phyloP scores from a whole-genome alignment of 805 yeast species.

The Nakazawaea pomicola region DNA sequence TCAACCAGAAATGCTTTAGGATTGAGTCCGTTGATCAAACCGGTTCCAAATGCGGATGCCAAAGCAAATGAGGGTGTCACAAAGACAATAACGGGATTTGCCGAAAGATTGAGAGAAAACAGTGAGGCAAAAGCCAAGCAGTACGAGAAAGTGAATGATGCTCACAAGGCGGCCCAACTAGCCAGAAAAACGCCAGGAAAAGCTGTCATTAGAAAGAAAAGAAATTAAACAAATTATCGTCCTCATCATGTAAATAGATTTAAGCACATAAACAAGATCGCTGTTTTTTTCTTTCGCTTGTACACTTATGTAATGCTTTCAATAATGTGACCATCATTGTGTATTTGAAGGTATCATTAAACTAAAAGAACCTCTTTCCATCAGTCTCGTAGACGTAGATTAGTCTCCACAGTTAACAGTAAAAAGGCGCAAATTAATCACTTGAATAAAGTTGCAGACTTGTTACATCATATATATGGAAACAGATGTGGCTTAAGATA shows the following conservation, averaged over 20 bases:
- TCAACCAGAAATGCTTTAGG: constrained; percentile 52
- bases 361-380: too few species aligned
- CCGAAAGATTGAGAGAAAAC: constrained; percentile 27
- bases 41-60: constrained; percentile 34
- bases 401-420: too few species aligned
- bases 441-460: too few species aligned
- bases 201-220: constrained; percentile 6
- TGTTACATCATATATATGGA: too few species aligned
- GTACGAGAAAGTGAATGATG: constrained; percentile 22
- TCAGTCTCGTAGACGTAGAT: too few species aligned
- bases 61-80: constrained; percentile 22
- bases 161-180: constrained; percentile 14
- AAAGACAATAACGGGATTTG: constrained; percentile 25
- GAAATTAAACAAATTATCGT: background rate
- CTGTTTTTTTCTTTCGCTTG: too few species aligned
- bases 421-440: too few species aligned
- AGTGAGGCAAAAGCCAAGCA: constrained; percentile 20
- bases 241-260: background rate
- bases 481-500: too few species aligned
- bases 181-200: constrained; percentile 1
- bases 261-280: too few species aligned
- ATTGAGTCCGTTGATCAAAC: constrained; percentile 32
- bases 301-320: too few species aligned
- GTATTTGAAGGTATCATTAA: too few species aligned
- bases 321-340: too few species aligned